Evolutionary conservation across 2,329 filamentous ascomycete genomes (phyloP), one percentile per base, ranked within the genome.

Genomic region (Colletotrichum sp.): DNA sequence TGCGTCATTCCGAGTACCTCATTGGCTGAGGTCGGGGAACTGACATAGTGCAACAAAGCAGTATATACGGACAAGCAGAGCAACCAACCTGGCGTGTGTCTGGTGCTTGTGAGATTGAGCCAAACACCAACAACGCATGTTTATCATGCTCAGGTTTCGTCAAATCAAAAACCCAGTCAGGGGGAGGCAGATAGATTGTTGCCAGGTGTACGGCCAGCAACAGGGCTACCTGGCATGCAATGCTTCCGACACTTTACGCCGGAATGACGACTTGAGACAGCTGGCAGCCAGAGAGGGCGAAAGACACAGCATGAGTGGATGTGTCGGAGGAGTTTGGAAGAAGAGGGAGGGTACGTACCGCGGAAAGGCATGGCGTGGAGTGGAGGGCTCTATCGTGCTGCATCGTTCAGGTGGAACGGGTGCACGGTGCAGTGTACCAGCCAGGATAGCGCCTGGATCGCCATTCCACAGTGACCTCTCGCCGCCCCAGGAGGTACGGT

Each of bases 401-500:
- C 73, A 67, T 75, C 63, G 64, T 57, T 68, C 72, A 75, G 72
- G 55, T 64, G 72, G 72, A 75, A 72, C 69, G 21, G 55, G 57
- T 68, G 66, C 68, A 70, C 68, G 26, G 73, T 15, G 52, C 69
- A 72, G 28, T 39, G 60, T 32, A 63, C 60, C 30, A 59, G 32
- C 57, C 24, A 55, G 44, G 18, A 21, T 30, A 59, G 55, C 44
- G 44, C 44, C 60, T 63, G 30, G 30, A 26, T 63, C 60, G 64
- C 44, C 69, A 59, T 39, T 71, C 60, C 60, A 39, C 36, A 62
- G 44, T 55, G 64, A 36, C 39, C n/a, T 52, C 16, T 26, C 62
- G 30, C 36, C 13, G 28, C 12, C 59, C 21, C 59, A 21, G 44
- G 44, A 52, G 44, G 44, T 52, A 52, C 44, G 24, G 71, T 71